A percentile compares a stretch with the other conserved stretches of the same genome.
These are phyloP conservation scores for Clonostachys byssicola DNA, from an alignment of 2,329 filamentous ascomycete species.

Conservation along the genomic window DNA sequence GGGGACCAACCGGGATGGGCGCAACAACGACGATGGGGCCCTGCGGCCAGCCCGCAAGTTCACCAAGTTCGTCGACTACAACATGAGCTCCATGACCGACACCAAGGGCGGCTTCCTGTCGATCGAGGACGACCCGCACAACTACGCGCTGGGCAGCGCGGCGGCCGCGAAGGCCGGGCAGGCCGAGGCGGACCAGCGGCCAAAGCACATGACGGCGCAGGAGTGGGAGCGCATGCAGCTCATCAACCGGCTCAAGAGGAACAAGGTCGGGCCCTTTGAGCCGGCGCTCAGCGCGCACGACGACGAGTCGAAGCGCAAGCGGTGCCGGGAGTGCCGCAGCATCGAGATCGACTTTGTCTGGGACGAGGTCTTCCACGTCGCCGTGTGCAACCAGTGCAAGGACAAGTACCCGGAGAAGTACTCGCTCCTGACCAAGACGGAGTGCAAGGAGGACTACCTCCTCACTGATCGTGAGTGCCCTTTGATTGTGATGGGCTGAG, in stretches of 20 bases:
- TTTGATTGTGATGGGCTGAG: neutral
- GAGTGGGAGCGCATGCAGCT: conserved; percentile 89
- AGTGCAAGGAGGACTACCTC: conserved; percentile 92
- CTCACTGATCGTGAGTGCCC: conserved; percentile 74
- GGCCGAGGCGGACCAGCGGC: conserved; percentile 52
- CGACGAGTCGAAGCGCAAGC: conserved; percentile 60
- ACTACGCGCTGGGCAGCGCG: conserved; percentile 59
- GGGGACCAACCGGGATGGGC: conserved; percentile 66
- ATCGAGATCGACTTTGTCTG: conserved; percentile 94
- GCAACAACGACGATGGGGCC: conserved; percentile 39
- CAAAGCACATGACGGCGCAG: conserved; percentile 80
- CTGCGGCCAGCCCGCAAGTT: conserved; percentile 84
- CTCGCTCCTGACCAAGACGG: conserved; percentile 92
- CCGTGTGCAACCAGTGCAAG: conserved; percentile 81
- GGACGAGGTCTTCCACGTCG: conserved; percentile 76
- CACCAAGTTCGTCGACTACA: conserved; percentile 92
- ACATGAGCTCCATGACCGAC: conserved; percentile 96
- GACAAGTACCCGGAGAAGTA: conserved; percentile 90
- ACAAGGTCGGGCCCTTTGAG: conserved; percentile 80
- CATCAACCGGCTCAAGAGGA: conserved; percentile 65
- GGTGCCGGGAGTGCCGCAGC: conserved; percentile 77
- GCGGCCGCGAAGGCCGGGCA: conserved; percentile 20
- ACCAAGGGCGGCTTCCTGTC: conserved; percentile 94
- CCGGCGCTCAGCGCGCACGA: conserved; percentile 76
- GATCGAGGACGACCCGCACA: conserved; percentile 87